These are phyloP conservation scores for Rutstroemia sp. DNA, from an alignment of 2,329 filamentous ascomycete species.

Conservation along the genomic window DNA sequence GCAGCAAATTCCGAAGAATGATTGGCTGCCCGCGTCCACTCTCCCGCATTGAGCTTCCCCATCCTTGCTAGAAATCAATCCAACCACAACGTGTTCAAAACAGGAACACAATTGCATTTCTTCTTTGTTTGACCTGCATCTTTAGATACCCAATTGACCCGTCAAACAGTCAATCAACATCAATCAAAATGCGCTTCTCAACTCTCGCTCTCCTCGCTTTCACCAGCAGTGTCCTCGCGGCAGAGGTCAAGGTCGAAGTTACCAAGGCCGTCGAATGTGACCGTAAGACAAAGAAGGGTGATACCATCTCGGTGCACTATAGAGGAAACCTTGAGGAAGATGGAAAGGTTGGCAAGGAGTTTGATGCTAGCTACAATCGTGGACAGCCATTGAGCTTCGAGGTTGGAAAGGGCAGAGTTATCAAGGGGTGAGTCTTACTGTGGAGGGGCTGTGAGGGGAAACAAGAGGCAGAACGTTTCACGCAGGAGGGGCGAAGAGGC, in stretches of 20 bases:
- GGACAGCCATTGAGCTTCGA: conserved; percentile 69
- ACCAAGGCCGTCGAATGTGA: conserved; percentile 68
- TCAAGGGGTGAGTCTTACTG: conserved; percentile 61
- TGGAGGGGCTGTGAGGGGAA: neutral
- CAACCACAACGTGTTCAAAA: neutral
- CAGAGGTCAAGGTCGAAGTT: conserved; percentile 66
- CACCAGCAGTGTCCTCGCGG: conserved; percentile 23
- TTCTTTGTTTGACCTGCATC: neutral
- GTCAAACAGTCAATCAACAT: neutral
- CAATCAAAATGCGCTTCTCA: conserved; percentile 27
- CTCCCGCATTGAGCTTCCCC: neutral
- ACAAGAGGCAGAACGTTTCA: neutral
- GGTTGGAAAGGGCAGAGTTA: conserved; percentile 75
- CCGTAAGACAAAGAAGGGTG: conserved; percentile 68
- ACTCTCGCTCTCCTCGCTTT: conserved; percentile 25
- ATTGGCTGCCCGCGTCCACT: neutral
- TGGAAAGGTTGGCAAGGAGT: conserved; percentile 57
- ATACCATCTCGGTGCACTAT: conserved; percentile 84
- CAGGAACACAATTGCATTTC: neutral
- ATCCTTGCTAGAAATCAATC: neutral
- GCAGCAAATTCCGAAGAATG: too few relatives aligned
- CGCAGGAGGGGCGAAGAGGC: neutral
- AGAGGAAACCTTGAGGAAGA: conserved; percentile 63
- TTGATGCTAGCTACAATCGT: conserved; percentile 80
- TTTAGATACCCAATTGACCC: neutral